phyloP scores from a whole-genome alignment of 148 eudicot species.

The Camellia japonica region DNA sequence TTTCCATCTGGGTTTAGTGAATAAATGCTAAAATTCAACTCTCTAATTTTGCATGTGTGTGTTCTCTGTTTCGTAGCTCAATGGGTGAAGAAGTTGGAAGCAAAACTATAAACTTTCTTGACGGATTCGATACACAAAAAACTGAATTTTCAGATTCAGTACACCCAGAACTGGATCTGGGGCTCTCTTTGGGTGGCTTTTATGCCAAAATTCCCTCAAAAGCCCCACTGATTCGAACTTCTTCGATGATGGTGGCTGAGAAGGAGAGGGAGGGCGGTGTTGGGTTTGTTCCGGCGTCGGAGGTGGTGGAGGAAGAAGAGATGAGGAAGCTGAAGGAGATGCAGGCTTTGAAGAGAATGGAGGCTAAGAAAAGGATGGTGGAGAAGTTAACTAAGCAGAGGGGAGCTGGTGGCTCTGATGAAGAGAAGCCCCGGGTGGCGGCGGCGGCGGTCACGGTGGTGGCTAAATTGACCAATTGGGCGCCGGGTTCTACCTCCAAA shows the following conservation, averaged over 20 bases:
- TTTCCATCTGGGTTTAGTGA: not conserved
- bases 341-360: conserved; percentile 10
- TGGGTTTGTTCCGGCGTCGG: not conserved
- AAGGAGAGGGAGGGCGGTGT: not conserved
- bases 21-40: not conserved
- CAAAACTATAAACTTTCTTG: no score
- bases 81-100: conserved; percentile 1
- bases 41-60: not conserved
- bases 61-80: conserved; percentile 7
- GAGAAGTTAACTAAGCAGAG: not conserved
- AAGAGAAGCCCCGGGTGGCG: not conserved
- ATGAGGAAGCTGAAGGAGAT: not conserved
- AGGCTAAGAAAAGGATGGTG: conserved; percentile 2
- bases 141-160: not conserved
- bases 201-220: not conserved
- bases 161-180: not conserved
- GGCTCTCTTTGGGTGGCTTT: conserved; percentile 13
- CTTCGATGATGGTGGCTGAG: not conserved
- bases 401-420: not conserved
- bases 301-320: not conserved
- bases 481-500: no score
- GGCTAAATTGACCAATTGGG: not conserved
- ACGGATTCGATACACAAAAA: not conserved
- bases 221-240: not conserved
- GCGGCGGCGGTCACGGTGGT: no score